Conservation (phyloP, 805 yeast genomes). For the Saccharomyces mikatae region DNA sequence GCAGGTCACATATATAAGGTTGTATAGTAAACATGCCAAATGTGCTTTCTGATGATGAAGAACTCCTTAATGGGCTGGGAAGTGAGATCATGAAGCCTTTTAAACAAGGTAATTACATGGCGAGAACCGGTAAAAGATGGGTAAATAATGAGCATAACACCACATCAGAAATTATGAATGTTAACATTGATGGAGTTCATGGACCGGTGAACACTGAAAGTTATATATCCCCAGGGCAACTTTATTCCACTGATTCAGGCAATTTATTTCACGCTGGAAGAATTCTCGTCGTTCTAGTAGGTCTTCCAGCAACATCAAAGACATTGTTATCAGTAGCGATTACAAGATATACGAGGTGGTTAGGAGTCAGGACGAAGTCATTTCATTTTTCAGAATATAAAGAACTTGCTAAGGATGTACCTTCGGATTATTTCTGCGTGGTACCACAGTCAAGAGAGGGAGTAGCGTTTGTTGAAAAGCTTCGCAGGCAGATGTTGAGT, state of each 20-base stretch:
- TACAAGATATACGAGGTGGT: constrained; percentile 89
- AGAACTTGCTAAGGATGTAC: constrained; percentile 43
- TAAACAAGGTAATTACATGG: constrained; percentile 46
- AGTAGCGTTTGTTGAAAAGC: constrained; percentile 43
- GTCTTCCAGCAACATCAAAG: constrained; percentile 93
- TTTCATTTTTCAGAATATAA: constrained; percentile 92
- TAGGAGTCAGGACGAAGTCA: constrained; percentile 86
- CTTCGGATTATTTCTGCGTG: constrained; percentile 64
- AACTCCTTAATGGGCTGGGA: constrained; percentile 17
- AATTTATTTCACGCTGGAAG: constrained; percentile 93
- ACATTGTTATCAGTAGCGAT: constrained; percentile 87
- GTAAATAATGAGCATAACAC: constrained; percentile 9
- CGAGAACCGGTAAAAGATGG: constrained; percentile 49
- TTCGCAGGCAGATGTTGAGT: constrained; percentile 53
- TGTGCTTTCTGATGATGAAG: constrained; percentile 27
- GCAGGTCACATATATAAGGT: background rate
- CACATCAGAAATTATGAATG: background rate
- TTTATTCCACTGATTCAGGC: constrained; percentile 88
- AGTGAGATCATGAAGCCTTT: constrained; percentile 36
- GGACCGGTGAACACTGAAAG: constrained; percentile 31
- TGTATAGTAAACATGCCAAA: constrained; percentile 22
- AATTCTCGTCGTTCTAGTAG: constrained; percentile 79
- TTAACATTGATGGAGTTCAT: constrained; percentile 55
- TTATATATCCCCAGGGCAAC: constrained; percentile 82
- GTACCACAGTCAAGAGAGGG: constrained; percentile 43